Evolutionary conservation across 768 basidiomycete genomes (phyloP).

Genomic region (Tricholomella constricta): DNA sequence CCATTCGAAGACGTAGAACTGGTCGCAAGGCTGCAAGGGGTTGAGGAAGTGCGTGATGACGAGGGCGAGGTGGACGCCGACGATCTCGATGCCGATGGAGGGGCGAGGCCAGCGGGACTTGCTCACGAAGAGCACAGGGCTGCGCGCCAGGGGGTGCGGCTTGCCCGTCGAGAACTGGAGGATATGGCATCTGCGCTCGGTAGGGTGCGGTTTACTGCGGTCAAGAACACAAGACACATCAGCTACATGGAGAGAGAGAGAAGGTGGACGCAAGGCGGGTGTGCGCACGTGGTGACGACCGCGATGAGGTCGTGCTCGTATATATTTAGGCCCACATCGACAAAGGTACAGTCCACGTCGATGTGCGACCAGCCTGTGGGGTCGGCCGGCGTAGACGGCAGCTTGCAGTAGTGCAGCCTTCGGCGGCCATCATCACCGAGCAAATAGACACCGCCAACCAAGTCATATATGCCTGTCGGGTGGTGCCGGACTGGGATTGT

Average conservation of each 20-base stretch:
- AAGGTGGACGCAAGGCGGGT: constrained; percentile 22
- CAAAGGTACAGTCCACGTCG: constrained; percentile 27
- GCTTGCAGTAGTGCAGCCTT: constrained; percentile 32
- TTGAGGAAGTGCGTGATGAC: constrained; percentile 29
- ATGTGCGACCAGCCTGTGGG: constrained; percentile 30
- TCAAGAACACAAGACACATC: neutral
- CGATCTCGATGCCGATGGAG: constrained; percentile 45
- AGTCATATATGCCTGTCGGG: constrained; percentile 41
- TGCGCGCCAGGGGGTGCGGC: constrained; percentile 36
- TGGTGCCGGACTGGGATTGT: constrained; percentile 7
- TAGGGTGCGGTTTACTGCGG: neutral
- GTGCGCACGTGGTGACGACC: constrained; percentile 43
- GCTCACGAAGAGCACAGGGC: constrained; percentile 30
- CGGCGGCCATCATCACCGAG: constrained; percentile 31
- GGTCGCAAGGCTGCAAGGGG: constrained; percentile 21
- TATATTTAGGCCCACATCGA: constrained; percentile 45
- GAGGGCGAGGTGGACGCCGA: constrained; percentile 45
- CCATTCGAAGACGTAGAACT: constrained; percentile 48
- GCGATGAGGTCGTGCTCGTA: constrained; percentile 48
- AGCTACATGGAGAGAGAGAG: neutral
- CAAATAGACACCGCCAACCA: constrained; percentile 42
- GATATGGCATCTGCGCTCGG: too few species aligned
- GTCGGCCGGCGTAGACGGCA: constrained; percentile 31
- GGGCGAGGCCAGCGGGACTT: constrained; percentile 26
- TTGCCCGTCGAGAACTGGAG: constrained; percentile 36